A percentile compares a stretch with the other conserved stretches of the same genome.
These are phyloP conservation scores for Komagataella pastoris DNA, from an alignment of 805 yeast species.

Conservation along the genomic window DNA sequence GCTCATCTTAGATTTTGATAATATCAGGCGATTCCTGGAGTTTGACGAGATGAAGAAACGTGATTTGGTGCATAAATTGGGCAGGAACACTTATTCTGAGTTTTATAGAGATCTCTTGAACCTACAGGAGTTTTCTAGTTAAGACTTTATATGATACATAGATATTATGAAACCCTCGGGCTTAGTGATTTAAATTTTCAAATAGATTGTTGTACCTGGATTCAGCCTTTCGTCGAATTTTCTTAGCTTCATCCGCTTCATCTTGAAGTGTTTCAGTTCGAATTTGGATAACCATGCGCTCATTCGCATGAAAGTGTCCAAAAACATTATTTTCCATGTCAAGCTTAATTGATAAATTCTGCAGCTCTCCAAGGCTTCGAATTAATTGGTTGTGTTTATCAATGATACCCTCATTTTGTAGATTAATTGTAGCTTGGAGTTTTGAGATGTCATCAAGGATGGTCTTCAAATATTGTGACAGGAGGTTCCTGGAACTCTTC, in stretches of 20 bases:
- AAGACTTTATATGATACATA: no score
- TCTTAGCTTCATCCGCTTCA: background rate
- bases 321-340: background rate
- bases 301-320: background rate
- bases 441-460: background rate
- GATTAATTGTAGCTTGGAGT: background rate
- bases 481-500: background rate
- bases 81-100: slow-evolving; percentile 43
- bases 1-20: slow-evolving; percentile 36
- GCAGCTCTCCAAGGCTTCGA: background rate
- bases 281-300: background rate
- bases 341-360: background rate
- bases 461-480: background rate
- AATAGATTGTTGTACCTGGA: background rate
- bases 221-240: background rate
- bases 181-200: background rate
- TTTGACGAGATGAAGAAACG: slow-evolving; percentile 46
- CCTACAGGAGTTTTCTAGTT: background rate
- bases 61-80: slow-evolving; percentile 40
- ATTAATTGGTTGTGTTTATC: background rate
- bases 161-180: background rate
- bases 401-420: background rate
- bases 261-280: background rate
- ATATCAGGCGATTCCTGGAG: slow-evolving; percentile 37
- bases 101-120: slow-evolving; percentile 47